Evolutionary conservation across 352 stramenopile species (phyloP).

Genomic region (Pythium rhizo-oryzae): DNA sequence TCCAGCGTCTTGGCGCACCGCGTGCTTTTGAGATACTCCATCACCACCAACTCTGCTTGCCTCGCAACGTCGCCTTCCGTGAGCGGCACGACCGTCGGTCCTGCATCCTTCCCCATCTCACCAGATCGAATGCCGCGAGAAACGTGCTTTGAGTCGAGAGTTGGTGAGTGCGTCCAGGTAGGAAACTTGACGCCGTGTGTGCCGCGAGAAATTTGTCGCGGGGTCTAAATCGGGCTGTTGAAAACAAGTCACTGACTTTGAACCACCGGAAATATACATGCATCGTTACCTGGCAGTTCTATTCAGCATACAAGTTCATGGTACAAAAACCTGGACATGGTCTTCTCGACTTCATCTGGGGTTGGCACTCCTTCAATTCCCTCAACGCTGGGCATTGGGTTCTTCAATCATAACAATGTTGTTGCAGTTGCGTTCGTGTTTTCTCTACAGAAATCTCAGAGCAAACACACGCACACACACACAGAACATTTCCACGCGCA

Average conservation of each 20-base stretch:
- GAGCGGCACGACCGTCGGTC: neutral
- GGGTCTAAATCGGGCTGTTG: slow-evolving; percentile 7
- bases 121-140: neutral
- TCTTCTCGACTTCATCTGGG: neutral
- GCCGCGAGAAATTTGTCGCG: too few relatives aligned
- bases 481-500: neutral
- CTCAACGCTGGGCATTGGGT: slow-evolving; percentile 7
- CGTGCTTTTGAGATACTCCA: slow-evolving; percentile 70
- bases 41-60: slow-evolving; percentile 68
- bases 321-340: slow-evolving; percentile 23
- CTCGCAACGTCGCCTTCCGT: slow-evolving; percentile 42
- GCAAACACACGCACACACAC: slow-evolving; percentile 15
- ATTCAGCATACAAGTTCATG: slow-evolving; percentile 32
- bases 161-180: too few relatives aligned
- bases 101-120: slow-evolving; percentile 30
- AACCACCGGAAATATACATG: neutral
- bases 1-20: slow-evolving; percentile 60
- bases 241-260: neutral
- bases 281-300: slow-evolving; percentile 23
- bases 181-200: too few relatives aligned
- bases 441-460: slow-evolving; percentile 14
- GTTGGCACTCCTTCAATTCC: neutral
- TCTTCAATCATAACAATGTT: slow-evolving; percentile 3
- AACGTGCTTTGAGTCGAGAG: neutral
- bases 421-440: neutral